Evolutionary conservation across 805 yeast species (phyloP).

Genomic region (Metschnikowia corniflorae): DNA sequence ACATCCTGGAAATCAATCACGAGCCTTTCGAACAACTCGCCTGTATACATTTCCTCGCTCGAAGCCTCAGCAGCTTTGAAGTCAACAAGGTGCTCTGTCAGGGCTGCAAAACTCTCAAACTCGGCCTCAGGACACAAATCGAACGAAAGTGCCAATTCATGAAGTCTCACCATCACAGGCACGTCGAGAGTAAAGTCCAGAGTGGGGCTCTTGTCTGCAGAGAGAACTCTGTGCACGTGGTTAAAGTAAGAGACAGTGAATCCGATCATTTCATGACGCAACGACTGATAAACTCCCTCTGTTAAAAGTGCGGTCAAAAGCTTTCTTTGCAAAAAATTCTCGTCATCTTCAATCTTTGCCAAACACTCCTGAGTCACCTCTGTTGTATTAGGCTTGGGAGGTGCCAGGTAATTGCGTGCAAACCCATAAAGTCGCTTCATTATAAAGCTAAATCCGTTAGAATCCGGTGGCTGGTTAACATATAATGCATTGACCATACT

Average conservation of each 20-base stretch:
- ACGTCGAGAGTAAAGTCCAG: conserved; percentile 17
- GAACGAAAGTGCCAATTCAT: conserved; percentile 52
- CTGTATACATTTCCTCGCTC: conserved; percentile 26
- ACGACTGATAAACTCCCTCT: conserved; percentile 42
- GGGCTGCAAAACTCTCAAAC: conserved; percentile 34
- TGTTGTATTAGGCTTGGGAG: conserved; percentile 35
- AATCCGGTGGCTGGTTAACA: conserved; percentile 21
- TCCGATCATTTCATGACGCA: conserved; percentile 18
- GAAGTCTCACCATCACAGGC: conserved; percentile 23
- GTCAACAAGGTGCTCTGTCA: conserved; percentile 41
- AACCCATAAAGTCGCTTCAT: conserved; percentile 63
- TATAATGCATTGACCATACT: conserved; percentile 53
- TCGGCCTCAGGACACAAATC: conserved; percentile 56
- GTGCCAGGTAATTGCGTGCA: conserved; percentile 44
- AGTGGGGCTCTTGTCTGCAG: conserved; percentile 11
- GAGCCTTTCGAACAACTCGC: conserved; percentile 38
- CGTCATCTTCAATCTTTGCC: conserved; percentile 46
- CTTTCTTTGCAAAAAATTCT: conserved; percentile 59
- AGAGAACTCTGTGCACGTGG: conserved; percentile 17
- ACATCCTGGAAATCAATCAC: conserved; percentile 42
- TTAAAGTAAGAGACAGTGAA: conserved; percentile 24
- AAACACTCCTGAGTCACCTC: conserved; percentile 40
- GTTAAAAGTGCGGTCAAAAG: conserved; percentile 63
- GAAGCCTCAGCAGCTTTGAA: conserved; percentile 10
- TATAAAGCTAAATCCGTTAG: conserved; percentile 37